These are phyloP conservation scores for Iris pallida DNA, from an alignment of 116 monocot species.

Conservation along the genomic window DNA sequence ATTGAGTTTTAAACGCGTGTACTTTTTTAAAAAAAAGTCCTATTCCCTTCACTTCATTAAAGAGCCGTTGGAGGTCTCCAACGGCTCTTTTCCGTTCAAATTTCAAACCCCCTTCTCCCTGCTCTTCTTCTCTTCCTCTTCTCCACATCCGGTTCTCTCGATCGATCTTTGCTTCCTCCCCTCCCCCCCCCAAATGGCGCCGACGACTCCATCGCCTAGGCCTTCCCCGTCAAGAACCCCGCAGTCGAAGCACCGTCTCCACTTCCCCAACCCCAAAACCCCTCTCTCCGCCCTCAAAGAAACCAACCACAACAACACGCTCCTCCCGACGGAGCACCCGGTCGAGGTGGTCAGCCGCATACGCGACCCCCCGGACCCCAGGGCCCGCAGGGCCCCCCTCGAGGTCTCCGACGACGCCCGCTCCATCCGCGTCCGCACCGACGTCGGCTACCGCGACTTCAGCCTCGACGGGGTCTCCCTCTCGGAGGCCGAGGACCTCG, in stretches of 20 bases:
- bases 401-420: constrained; percentile 46
- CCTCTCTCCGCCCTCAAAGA: constrained; percentile 21
- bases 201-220: constrained; percentile 50
- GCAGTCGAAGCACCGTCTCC: constrained; percentile 67
- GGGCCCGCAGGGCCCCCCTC: constrained; percentile 36
- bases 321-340: constrained; percentile 84
- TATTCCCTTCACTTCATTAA: background rate
- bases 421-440: constrained; percentile 63
- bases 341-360: constrained; percentile 89
- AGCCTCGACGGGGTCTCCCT: constrained; percentile 81
- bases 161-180: background rate
- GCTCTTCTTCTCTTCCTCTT: background rate
- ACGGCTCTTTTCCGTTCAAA: constrained; percentile 2
- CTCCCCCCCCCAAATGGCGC: constrained; percentile 45
- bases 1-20: too few species aligned
- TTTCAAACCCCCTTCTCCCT: background rate
- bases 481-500: constrained; percentile 66
- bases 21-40: too few species aligned
- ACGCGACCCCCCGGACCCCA: constrained; percentile 52
- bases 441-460: constrained; percentile 86
- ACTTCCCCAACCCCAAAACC: constrained; percentile 45
- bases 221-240: constrained; percentile 59
- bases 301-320: background rate
- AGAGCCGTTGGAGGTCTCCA: background rate
- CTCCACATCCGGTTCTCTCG: background rate